Evolutionary conservation across 805 yeast genomes (phyloP).

Genomic region (Yarrowia divulgata): DNA sequence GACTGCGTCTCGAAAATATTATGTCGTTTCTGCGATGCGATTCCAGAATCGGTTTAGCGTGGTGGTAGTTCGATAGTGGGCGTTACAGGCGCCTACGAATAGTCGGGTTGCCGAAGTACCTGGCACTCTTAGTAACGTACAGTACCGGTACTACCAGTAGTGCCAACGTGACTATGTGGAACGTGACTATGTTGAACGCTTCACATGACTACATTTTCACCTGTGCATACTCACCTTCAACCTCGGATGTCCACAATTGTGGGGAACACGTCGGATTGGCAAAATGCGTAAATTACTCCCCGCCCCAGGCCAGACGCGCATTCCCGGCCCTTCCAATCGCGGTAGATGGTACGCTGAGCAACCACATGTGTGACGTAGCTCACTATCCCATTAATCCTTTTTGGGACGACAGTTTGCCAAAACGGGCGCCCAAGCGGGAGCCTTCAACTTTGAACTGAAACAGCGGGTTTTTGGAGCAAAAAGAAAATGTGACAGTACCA

Average conservation of each 20-base stretch:
- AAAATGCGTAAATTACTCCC: too few species aligned
- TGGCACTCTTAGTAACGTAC: too few species aligned
- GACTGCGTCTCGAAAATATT: not conserved
- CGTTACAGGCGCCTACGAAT: too few species aligned
- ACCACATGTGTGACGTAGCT: conserved; percentile 8
- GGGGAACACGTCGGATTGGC: too few species aligned
- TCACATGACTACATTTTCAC: too few species aligned
- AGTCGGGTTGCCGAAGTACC: too few species aligned
- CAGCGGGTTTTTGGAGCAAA: not conserved
- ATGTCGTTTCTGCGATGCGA: conserved; percentile 9
- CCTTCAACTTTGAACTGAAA: not conserved
- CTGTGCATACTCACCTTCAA: too few species aligned
- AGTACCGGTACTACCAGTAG: too few species aligned
- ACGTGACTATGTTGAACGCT: too few species aligned
- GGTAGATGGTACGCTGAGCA: not conserved
- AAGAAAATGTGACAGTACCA: too few species aligned
- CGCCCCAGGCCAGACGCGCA: not conserved
- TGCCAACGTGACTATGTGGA: too few species aligned
- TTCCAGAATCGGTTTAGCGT: conserved; percentile 12
- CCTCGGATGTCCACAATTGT: too few species aligned
- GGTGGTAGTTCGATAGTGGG: not conserved
- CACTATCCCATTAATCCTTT: conserved; percentile 5
- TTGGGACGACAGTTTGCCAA: conserved; percentile 7
- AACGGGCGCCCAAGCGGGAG: not conserved
- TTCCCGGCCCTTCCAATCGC: not conserved